Percentiles rank a stretch among this genome's conserved stretches.
Evolutionary conservation across 495 filamentous ascomycete species (phyloP).

Genomic region (Entonaema liquescens): DNA sequence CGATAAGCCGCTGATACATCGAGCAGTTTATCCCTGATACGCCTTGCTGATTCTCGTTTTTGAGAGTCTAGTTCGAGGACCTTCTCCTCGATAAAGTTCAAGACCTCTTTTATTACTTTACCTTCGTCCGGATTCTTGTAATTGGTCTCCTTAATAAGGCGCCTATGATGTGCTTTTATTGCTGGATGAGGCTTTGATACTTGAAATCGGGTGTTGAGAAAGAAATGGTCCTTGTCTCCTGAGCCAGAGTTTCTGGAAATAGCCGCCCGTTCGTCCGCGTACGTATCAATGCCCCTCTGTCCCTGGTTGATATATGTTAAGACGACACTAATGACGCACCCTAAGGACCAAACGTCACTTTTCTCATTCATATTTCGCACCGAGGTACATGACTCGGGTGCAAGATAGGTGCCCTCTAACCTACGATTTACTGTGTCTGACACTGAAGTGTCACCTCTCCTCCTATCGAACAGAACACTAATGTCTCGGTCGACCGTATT

Average conservation of each 20-base stretch:
- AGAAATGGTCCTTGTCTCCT: constrained; percentile 46
- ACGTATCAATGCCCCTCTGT: constrained; percentile 40
- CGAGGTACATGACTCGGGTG: constrained; percentile 42
- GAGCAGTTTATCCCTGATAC: constrained; percentile 21
- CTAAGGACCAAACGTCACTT: constrained; percentile 52
- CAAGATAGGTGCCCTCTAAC: constrained; percentile 46
- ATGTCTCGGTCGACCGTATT: constrained; percentile 36
- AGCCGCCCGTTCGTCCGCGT: constrained; percentile 31
- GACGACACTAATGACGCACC: constrained; percentile 49
- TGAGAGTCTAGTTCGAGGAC: constrained; percentile 30
- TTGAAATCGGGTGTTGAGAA: constrained; percentile 34
- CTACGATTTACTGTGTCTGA: constrained; percentile 39
- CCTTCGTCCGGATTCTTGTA: constrained; percentile 34
- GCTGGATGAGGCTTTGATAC: constrained; percentile 38
- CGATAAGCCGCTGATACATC: constrained; percentile 10
- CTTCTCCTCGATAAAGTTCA: constrained; percentile 35
- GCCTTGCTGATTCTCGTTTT: constrained; percentile 26
- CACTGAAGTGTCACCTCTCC: constrained; percentile 8
- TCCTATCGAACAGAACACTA: constrained; percentile 34
- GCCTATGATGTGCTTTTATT: constrained; percentile 40
- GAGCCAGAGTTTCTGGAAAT: constrained; percentile 22
- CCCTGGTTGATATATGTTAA: constrained; percentile 49
- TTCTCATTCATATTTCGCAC: constrained; percentile 44
- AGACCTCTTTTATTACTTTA: constrained; percentile 27
- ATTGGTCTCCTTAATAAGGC: constrained; percentile 39